These are phyloP conservation scores for Omphalotus guepiniiformis DNA, from an alignment of 768 basidiomycete species.

Conservation along the genomic window DNA sequence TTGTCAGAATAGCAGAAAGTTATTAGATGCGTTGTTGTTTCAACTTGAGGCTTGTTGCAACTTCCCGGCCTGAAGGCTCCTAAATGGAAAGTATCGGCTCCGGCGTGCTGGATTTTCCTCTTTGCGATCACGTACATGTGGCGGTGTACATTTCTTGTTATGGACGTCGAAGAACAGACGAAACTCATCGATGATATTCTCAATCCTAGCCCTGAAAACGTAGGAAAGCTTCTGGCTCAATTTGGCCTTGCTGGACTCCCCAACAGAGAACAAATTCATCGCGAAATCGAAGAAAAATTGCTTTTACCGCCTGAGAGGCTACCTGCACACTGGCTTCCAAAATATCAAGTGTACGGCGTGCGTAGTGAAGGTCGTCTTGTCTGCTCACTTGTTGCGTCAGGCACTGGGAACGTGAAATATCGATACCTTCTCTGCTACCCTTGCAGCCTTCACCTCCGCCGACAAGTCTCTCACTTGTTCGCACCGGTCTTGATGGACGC, in stretches of 20 bases:
- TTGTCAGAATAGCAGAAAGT: too few species aligned
- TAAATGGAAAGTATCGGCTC: too few species aligned
- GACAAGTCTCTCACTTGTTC: slow-evolving; percentile 67
- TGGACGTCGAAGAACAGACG: slow-evolving; percentile 28
- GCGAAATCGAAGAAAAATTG: slow-evolving; percentile 70
- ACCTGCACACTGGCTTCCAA: slow-evolving; percentile 68
- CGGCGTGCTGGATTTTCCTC: too few species aligned
- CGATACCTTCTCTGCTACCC: slow-evolving; percentile 59
- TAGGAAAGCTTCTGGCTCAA: slow-evolving; percentile 41
- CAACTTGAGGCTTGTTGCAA: too few species aligned
- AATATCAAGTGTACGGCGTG: slow-evolving; percentile 74
- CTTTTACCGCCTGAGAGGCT: slow-evolving; percentile 64
- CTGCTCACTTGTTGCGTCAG: slow-evolving; percentile 30
- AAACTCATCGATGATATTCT: slow-evolving; percentile 45
- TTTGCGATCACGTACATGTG: not conserved
- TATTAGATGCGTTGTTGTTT: too few species aligned
- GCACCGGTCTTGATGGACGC: slow-evolving; percentile 74
- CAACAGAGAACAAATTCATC: slow-evolving; percentile 54
- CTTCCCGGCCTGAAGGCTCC: too few species aligned
- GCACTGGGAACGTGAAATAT: slow-evolving; percentile 65
- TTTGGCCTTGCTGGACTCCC: slow-evolving; percentile 58
- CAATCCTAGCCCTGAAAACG: slow-evolving; percentile 36
- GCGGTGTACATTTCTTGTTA: slow-evolving; percentile 10
- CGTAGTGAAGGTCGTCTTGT: not conserved
- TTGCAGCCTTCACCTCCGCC: slow-evolving; percentile 70